Conservation (phyloP, 257 asterid species). For the Solanum sitiens region DNA sequence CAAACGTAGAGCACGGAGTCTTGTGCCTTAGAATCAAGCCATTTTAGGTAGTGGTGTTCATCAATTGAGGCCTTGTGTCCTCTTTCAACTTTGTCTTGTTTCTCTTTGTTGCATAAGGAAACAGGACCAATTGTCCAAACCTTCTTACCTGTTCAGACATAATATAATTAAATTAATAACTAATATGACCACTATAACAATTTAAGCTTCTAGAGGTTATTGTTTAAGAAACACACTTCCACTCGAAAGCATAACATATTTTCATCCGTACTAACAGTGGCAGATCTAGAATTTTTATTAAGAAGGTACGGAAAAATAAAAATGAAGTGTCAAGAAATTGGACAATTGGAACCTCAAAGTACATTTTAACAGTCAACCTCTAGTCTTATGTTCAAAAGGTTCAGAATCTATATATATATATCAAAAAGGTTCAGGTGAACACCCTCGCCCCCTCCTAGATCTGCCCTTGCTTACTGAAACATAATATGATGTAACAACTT, state of each 20-base stretch:
- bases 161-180: not conserved
- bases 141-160: not conserved
- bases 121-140: not conserved
- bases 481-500: not conserved
- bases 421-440: not conserved
- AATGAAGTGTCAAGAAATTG: not conserved
- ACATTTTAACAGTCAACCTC: not conserved
- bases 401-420: too few relatives aligned
- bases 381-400: not conserved
- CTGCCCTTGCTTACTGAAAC: not conserved
- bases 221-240: not conserved
- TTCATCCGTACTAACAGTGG: not conserved
- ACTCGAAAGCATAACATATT: not conserved
- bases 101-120: not conserved
- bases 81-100: not conserved
- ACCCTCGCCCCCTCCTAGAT: not conserved
- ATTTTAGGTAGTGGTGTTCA: not conserved
- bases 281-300: too few relatives aligned
- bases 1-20: not conserved
- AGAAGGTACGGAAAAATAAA: too few relatives aligned
- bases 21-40: not conserved
- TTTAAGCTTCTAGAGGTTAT: not conserved
- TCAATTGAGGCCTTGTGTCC: not conserved
- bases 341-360: not conserved
- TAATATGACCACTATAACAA: accelerated